Base-by-base conservation (phyloP, 495 filamentous ascomycete genomes). In the Amorphotheca resinae region DNA sequence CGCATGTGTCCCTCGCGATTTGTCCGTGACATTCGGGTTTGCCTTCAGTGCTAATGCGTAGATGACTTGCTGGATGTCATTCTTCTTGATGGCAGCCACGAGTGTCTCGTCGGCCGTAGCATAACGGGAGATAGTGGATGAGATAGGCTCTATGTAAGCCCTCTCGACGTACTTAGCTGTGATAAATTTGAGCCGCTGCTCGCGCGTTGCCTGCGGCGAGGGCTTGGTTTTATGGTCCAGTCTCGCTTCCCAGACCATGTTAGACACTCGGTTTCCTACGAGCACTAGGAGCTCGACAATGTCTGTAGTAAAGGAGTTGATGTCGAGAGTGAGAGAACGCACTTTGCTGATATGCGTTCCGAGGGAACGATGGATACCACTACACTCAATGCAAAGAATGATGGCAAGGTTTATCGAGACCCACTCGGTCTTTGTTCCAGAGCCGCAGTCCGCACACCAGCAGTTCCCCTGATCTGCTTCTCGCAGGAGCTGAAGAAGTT, bases 261-360 rank as follows among this genome's bases (percentile, higher is more conserved):
- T 99, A 48, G 87, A 91, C 18, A 95, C 76, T 20, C 86, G 75
- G 57, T 99, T 99, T 39, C 93, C 93, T 45, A 96, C 74, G 28
- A 87, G 80, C 42, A 95, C 69, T 9, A 99, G 73, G n/a, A 96
- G 75, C 52, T 96, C 93, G 44, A 96, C 78, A 43, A 94, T 87
- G 61, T 99, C 91, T 33, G 84, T 84, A 0, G 89, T 95, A 60
- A 96, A 99, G 1, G 87, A 94, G 14, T 79, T 84, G 33, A 87
- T 91, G 62, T 99, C 91, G 16, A 99, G 72, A 0, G 91, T 96
- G 21, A 99, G 76, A 3, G 91, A 96, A 23, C 91, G 80, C 17
- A 99, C 77, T 64, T 99, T 99, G 58, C 88, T 93, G 47, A 99
- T 93, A 58, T 99, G 91, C 2, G 91, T 99, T 6, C 91, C 91